Conservation (phyloP, 2,329 filamentous ascomycete species). For the Aspergillus ibericus region DNA sequence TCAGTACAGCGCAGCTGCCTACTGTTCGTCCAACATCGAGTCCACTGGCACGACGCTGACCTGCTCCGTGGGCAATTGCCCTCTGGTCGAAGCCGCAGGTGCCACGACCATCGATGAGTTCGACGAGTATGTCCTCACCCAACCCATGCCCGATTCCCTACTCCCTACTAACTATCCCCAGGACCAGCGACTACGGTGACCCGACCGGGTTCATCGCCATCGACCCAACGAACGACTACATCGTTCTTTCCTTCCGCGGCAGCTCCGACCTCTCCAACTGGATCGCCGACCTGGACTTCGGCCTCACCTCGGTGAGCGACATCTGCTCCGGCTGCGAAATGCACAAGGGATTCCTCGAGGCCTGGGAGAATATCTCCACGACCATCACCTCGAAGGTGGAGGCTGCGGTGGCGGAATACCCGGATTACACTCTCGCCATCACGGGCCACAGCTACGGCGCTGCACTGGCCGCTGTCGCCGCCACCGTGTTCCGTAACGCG, state of each 20-base stretch:
- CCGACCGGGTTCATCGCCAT: conserved; percentile 50
- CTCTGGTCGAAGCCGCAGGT: conserved; percentile 44
- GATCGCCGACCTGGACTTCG: conserved; percentile 29
- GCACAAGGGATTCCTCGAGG: conserved; percentile 47
- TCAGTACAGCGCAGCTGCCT: conserved; percentile 52
- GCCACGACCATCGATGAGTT: conserved; percentile 47
- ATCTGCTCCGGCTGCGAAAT: conserved; percentile 45
- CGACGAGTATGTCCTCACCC: conserved; percentile 36
- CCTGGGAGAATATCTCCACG: conserved; percentile 37
- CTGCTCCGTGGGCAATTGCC: conserved; percentile 47
- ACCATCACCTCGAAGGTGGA: conserved; percentile 40
- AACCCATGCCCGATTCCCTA: no score
- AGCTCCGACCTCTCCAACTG: conserved; percentile 30
- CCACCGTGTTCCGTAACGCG: conserved; percentile 41
- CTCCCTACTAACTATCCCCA: not conserved
- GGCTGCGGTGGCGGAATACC: conserved; percentile 37
- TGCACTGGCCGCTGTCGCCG: conserved; percentile 48
- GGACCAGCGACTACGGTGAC: conserved; percentile 28
- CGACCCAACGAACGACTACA: conserved; percentile 43
- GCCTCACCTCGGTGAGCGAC: conserved; percentile 26
- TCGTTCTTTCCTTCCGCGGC: conserved; percentile 41
- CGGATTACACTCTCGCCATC: conserved; percentile 42
- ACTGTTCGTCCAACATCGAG: conserved; percentile 49
- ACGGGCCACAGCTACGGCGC: conserved; percentile 53
- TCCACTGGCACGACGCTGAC: conserved; percentile 40